Conservation (phyloP, 1,139 yeast species). For the Suhomyces bolitotheri region DNA sequence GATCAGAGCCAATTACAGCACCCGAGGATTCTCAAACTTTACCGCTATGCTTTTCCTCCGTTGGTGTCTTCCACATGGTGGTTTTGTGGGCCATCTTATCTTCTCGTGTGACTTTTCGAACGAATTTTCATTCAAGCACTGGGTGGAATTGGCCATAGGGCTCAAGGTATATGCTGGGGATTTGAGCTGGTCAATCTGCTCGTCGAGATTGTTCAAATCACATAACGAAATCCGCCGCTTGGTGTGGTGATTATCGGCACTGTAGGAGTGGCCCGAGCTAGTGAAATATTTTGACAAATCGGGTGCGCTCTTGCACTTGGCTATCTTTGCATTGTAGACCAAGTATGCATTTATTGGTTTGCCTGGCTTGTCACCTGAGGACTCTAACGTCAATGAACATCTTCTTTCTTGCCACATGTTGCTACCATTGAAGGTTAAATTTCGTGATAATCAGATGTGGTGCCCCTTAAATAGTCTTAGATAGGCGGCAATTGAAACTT, state of each 20-base stretch:
- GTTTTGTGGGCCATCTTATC: not conserved
- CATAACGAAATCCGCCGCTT: slow-evolving; percentile 23
- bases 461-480: not conserved
- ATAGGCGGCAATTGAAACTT: not conserved
- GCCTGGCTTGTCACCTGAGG: slow-evolving; percentile 15
- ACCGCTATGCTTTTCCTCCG: slow-evolving; percentile 36
- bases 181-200: slow-evolving; percentile 10
- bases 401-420: slow-evolving; percentile 8
- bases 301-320: slow-evolving; percentile 12
- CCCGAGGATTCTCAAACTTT: slow-evolving; percentile 28
- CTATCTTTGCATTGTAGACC: slow-evolving; percentile 13
- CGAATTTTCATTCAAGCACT: slow-evolving; percentile 3
- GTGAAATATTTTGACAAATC: slow-evolving; percentile 12
- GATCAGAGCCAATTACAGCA: slow-evolving; percentile 1
- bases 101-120: not conserved
- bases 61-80: slow-evolving; percentile 22
- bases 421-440: not conserved
- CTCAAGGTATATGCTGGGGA: slow-evolving; percentile 1
- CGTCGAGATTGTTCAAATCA: slow-evolving; percentile 25
- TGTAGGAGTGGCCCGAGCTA: slow-evolving; percentile 1
- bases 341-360: slow-evolving; percentile 32
- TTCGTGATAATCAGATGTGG: not conserved
- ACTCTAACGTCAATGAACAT: slow-evolving; percentile 27
- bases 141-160: slow-evolving; percentile 6
- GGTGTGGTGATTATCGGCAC: not conserved